Percentiles rank a stretch among this genome's conserved stretches.
These are phyloP conservation scores for Litchi chinensis DNA, from an alignment of 345 rosid genomes.

Conservation along the genomic window DNA sequence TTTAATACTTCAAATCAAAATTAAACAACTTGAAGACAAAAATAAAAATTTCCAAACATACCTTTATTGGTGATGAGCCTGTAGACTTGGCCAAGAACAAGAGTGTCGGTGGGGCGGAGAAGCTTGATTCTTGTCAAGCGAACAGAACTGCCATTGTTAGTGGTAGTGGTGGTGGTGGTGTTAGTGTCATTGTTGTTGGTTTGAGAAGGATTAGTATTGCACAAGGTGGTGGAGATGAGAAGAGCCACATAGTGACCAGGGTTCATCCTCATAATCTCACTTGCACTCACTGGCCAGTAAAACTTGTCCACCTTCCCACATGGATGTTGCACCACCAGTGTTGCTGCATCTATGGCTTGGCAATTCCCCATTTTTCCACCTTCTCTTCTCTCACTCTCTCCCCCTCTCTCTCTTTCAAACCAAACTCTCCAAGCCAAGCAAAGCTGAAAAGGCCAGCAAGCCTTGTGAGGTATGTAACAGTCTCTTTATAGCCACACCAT, in stretches of 20 bases:
- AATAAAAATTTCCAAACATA: slow-evolving; percentile 6
- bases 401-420: neutral
- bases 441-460: neutral
- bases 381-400: neutral
- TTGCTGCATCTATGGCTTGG: slow-evolving; percentile 84
- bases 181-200: slow-evolving; percentile 21
- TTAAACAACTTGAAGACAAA: slow-evolving; percentile 1
- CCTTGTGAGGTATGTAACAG: slow-evolving; percentile 14
- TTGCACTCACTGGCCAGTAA: slow-evolving; percentile 62
- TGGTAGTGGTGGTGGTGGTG: neutral
- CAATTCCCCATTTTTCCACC: slow-evolving; percentile 75
- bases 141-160: slow-evolving; percentile 35
- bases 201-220: slow-evolving; percentile 25
- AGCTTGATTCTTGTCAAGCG: slow-evolving; percentile 89
- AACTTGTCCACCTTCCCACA: slow-evolving; percentile 70
- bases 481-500: slow-evolving; percentile 43
- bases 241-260: slow-evolving; percentile 95
- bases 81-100: slow-evolving; percentile 77
- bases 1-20: slow-evolving; percentile 14
- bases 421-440: too few species aligned
- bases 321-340: slow-evolving; percentile 76
- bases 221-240: slow-evolving; percentile 72
- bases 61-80: slow-evolving; percentile 86
- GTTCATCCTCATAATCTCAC: slow-evolving; percentile 75
- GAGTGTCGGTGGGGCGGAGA: slow-evolving; percentile 81